These are phyloP conservation scores for Myriosclerotinia duriaeana DNA, from an alignment of 2,329 filamentous ascomycete genomes.

Conservation along the genomic window DNA sequence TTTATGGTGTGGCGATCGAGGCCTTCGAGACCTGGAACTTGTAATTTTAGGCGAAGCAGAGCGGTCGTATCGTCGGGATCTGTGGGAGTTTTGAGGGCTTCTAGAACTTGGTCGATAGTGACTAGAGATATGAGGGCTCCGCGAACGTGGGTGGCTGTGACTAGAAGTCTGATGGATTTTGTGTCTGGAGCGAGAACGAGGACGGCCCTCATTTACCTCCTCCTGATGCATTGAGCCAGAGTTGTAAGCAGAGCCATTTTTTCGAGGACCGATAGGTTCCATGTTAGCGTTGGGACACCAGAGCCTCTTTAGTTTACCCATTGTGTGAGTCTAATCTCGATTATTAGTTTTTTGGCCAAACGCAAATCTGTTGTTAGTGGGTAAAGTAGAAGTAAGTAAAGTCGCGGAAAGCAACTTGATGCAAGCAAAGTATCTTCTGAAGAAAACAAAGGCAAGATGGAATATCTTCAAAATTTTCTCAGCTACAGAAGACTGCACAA, in stretches of 20 bases:
- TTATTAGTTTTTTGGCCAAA: not conserved
- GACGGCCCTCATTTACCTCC: not conserved
- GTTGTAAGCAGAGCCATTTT: not conserved
- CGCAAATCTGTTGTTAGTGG: not conserved
- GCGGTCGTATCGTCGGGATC: not conserved
- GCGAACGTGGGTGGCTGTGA: too few species aligned
- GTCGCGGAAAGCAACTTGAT: not conserved
- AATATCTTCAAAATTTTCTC: not conserved
- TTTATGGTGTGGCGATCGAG: not conserved
- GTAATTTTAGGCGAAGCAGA: not conserved
- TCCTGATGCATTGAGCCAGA: not conserved
- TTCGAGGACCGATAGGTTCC: slow-evolving; percentile 1
- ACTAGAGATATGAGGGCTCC: not conserved
- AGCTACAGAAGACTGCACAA: not conserved
- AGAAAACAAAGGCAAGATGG: not conserved
- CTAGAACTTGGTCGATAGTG: not conserved
- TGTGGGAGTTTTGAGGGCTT: not conserved
- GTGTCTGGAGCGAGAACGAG: not conserved
- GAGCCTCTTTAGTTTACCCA: not conserved
- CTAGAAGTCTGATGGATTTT: not conserved
- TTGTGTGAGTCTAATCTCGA: not conserved
- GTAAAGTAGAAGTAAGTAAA: not conserved
- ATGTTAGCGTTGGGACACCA: not conserved
- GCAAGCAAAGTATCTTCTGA: not conserved
- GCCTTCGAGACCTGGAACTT: not conserved